These are phyloP conservation scores for Mycena sp. DNA, from an alignment of 1,284 basidiomycete genomes.

Conservation along the genomic window DNA sequence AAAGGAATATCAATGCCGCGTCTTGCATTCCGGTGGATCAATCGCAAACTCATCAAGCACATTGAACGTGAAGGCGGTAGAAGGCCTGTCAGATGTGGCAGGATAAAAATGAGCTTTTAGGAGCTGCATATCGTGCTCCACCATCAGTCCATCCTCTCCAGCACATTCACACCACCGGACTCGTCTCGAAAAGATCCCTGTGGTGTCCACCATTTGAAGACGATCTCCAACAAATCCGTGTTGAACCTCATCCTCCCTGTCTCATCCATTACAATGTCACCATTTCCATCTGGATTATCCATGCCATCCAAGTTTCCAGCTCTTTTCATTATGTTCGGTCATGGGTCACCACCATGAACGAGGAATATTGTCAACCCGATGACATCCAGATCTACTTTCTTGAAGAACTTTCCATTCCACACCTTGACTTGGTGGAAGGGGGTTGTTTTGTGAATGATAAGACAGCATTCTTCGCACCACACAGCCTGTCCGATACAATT, in stretches of 20 bases:
- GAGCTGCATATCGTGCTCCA: background rate
- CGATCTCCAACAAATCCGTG: slow-evolving; percentile 3
- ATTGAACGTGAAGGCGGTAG: background rate
- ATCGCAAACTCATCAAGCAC: background rate
- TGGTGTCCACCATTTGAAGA: background rate
- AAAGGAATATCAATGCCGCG: background rate
- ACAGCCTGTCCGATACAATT: background rate
- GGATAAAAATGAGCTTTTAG: background rate
- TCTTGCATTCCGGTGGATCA: slow-evolving; percentile 1
- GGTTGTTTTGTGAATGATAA: background rate
- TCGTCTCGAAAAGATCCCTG: background rate
- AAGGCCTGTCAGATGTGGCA: background rate
- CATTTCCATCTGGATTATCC: background rate
- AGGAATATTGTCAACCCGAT: background rate
- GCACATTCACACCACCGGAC: background rate
- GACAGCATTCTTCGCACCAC: slow-evolving; percentile 1
- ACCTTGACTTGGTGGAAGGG: background rate
- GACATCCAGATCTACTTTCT: background rate
- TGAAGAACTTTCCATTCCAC: background rate
- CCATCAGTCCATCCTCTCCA: background rate
- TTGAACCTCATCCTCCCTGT: background rate
- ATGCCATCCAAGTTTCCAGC: background rate
- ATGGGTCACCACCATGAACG: background rate
- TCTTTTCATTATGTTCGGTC: background rate
- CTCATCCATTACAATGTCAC: background rate